These are phyloP conservation scores for Amoebophrya sp. DNA, from an alignment of 169 alveolate genomes.

Conservation along the genomic window DNA sequence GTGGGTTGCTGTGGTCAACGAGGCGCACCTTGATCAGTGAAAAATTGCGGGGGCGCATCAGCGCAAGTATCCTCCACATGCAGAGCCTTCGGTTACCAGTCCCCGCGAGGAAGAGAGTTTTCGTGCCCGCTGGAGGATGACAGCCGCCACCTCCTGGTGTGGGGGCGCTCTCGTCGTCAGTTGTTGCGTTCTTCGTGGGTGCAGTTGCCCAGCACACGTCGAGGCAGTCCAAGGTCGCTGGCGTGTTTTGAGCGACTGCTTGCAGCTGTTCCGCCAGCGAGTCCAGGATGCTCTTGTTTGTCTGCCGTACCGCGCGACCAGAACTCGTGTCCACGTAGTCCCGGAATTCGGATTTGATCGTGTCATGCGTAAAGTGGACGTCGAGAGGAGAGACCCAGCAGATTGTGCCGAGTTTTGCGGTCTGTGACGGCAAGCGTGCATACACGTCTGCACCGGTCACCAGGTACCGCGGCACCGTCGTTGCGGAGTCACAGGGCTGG, in stretches of 20 bases:
- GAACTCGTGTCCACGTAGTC: not conserved
- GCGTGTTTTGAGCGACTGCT: too few relatives aligned
- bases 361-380: not conserved
- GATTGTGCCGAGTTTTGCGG: not conserved
- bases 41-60: not conserved
- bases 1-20: not conserved
- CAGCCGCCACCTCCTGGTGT: too few relatives aligned
- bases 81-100: not conserved
- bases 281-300: not conserved
- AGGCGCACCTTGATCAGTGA: not conserved
- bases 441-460: not conserved
- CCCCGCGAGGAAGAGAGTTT: not conserved
- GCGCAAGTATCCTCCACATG: not conserved
- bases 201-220: too few relatives aligned
- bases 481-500: not conserved
- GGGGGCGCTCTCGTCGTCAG: too few relatives aligned
- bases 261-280: not conserved
- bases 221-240: too few relatives aligned
- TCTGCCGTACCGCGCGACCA: not conserved
- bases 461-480: not conserved
- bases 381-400: not conserved
- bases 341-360: not conserved
- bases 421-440: not conserved
- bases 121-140: too few relatives aligned
- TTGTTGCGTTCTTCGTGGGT: too few relatives aligned